Conservation (phyloP, 2,329 filamentous ascomycete species). For the Ophiostoma ulmi region DNA sequence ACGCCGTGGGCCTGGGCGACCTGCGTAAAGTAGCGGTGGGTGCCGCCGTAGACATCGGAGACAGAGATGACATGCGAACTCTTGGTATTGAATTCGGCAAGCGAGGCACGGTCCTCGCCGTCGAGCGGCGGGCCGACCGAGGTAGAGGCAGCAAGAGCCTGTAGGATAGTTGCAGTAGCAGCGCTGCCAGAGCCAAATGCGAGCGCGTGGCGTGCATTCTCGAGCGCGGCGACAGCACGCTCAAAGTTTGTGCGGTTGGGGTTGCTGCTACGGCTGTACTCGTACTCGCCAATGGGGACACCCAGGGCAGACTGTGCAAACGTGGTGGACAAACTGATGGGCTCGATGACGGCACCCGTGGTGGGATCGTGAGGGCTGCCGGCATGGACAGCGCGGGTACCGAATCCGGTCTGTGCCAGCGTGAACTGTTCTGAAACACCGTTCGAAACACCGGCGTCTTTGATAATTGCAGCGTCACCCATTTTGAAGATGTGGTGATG, state of each 20-base stretch:
- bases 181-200: slow-evolving; percentile 93
- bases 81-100: not conserved
- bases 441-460: slow-evolving; percentile 51
- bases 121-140: slow-evolving; percentile 19
- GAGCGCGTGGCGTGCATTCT: slow-evolving; percentile 86
- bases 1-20: slow-evolving; percentile 93
- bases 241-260: slow-evolving; percentile 96
- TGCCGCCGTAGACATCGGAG: slow-evolving; percentile 96
- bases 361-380: slow-evolving; percentile 83
- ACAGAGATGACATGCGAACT: slow-evolving; percentile 94
- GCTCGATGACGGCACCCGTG: slow-evolving; percentile 91
- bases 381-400: slow-evolving; percentile 90
- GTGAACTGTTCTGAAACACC: not conserved
- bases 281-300: slow-evolving; percentile 79
- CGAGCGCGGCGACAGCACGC: slow-evolving; percentile 80
- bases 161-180: slow-evolving; percentile 86
- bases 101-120: not conserved
- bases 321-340: slow-evolving; percentile 93
- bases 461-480: not conserved
- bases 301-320: slow-evolving; percentile 89
- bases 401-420: slow-evolving; percentile 60
- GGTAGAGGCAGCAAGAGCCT: slow-evolving; percentile 67
- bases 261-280: slow-evolving; percentile 91
- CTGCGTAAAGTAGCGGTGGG: slow-evolving; percentile 97
- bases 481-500: not conserved